phyloP scores from a whole-genome alignment of 2,329 filamentous ascomycete species.

The Fusarium dlaminii region DNA sequence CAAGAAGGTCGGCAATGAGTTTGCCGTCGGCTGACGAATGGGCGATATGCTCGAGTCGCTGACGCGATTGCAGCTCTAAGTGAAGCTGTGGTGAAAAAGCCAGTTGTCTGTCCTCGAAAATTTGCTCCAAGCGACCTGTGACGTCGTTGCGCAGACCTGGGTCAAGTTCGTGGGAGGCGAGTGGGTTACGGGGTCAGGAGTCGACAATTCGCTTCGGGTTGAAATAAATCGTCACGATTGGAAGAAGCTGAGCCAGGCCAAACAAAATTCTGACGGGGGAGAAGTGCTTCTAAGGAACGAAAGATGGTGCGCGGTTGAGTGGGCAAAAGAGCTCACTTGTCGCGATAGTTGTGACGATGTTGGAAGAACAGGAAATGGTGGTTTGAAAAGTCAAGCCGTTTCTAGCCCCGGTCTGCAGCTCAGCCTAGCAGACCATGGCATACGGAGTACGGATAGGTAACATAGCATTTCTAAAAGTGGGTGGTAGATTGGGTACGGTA shows the following conservation, averaged over 20 bases:
- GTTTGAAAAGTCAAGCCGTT: conserved; percentile 37
- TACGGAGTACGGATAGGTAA: neutral
- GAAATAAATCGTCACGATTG: conserved; percentile 14
- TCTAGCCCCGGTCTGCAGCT: conserved; percentile 11
- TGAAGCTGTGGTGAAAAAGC: neutral
- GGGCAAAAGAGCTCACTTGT: conserved; percentile 33
- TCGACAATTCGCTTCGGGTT: conserved; percentile 5
- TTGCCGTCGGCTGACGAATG: conserved; percentile 9
- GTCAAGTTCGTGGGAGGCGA: conserved; percentile 6
- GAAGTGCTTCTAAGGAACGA: conserved; percentile 5
- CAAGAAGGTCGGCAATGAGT: conserved; percentile 8
- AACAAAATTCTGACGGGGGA: neutral
- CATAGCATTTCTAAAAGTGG: conserved; percentile 39
- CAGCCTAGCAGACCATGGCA: neutral
- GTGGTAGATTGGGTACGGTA: conserved; percentile 11
- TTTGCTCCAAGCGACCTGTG: conserved; percentile 8
- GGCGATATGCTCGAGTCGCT: neutral
- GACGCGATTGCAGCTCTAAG: neutral
- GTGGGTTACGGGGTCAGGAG: conserved; percentile 16
- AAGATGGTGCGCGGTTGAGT: conserved; percentile 10
- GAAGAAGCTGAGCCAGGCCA: neutral
- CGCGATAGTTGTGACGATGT: conserved; percentile 32
- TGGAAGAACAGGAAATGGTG: conserved; percentile 36
- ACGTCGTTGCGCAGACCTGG: conserved; percentile 26
- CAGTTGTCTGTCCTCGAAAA: conserved; percentile 5